Evolutionary conservation across 768 basidiomycete species (phyloP), one percentile per base, ranked within the genome.

Genomic region (Psilocybe subaeruginosa): DNA sequence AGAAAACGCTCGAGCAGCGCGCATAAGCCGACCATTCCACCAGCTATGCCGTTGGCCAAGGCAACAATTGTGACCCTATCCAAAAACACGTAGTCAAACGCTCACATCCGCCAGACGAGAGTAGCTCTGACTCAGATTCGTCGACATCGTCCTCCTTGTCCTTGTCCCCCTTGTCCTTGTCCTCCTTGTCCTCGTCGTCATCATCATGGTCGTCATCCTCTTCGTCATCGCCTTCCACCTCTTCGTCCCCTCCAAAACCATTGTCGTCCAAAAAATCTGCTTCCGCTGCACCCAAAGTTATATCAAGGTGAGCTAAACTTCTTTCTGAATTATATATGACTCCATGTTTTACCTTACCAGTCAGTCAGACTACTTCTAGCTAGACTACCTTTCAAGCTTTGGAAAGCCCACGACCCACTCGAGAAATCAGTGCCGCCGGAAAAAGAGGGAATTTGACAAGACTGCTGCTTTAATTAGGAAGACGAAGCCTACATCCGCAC

Each of bases 351-450:
- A 23, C 23, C 23, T 23, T 23, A 23, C 23, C 23, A 23, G 23
- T 23, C 23, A 23, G 23, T 23, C 23, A 23, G 23, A 23, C 23
- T 23, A 23, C 23, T 23, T 23, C 23, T 23, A 23, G 23, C 23
- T 23, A 23, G 23, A 23, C 23, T 2, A 23, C 23, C 45, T 37
- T 57, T 35, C 14, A 37, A 88, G 88, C 3, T 71, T 76, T 23
- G 88, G 88, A 12, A 89, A 86, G 70, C 70, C 81, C 84, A 80
- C 14, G 2, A 90, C 88, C 2, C 84, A 80, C 14, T 74, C 75
- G 23, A 80, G 88, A 6, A 89, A 90, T 68, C 67, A 79, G n/a
- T 82, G 88, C 35, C 77, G 87, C 35, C 79, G 82, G 43, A 71
- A 78, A 12, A 84, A 81, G 74, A 76, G 79, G 45, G 64, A 69